Base-by-base conservation (phyloP, 345 rosid species). In the Turnera subulata region DNA sequence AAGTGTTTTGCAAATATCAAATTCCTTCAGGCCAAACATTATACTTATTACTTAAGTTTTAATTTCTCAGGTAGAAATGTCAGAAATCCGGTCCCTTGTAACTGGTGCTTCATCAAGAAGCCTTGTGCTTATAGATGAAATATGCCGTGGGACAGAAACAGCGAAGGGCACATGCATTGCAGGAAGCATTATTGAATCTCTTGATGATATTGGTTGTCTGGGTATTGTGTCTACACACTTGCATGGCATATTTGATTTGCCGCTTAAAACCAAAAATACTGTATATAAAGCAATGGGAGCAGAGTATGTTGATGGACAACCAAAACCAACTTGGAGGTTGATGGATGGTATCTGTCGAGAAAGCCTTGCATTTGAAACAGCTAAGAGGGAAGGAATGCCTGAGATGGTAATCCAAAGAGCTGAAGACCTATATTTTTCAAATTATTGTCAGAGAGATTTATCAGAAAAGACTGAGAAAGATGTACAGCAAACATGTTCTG, bases 311-410 rank as follows among this genome's bases (percentile, higher is more conserved):
- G 79, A 84, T 52, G 99, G 99, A 37, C 72, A 85, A 68, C 74
- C 88, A 6, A 85, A 71, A 71, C 94, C 99, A 35, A 93, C 96
- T 21, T 93, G 99, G 99, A 82, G 69, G 73, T 68, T 93, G 68
- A 71, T 78, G 32, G 97, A 93, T 73, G 99, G 99, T 50, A 73
- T 85, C 46, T 89, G 97, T 71, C 79, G 80, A 59, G 96, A 93
- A 81, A 93, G 99, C 75, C 97, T 93, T 38, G 99, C 99, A 47
- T 93, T 93, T 74, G 97, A 93, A 81, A 93, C 99, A 12, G 99
- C 99, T 35, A 86, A 76, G 79, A 82, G 51, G 64, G 99, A 93
- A 81, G 99, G 99, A n/a, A 67, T 93, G 57, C 81, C 96, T 1
- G 91, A 85, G 65, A 35, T 50, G 16, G 47, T 93, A 43, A 80